Evolutionary conservation across 768 basidiomycete genomes (phyloP), one percentile per base, ranked within the genome.

Genomic region (Flagelloscypha sp.): DNA sequence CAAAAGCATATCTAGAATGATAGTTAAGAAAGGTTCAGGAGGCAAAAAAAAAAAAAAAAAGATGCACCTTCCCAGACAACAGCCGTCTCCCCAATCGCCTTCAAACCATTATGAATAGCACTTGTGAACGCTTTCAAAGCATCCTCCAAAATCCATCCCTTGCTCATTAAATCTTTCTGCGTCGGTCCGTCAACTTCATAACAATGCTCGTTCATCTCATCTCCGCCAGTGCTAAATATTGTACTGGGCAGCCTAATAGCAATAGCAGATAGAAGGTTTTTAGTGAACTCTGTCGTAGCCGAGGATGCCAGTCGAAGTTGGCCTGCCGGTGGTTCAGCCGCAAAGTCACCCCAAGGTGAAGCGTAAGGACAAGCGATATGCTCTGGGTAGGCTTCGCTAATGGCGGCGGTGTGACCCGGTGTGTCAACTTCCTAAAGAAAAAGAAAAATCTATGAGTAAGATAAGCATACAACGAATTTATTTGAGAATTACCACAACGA

Each of bases 141-240:
- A 36, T 82, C 58, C 23, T 74, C 63, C 7, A 92, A 48, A 1
- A 76, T 83, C 49, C 60, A 60, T 4, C 68, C 69, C 15, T 51
- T 66, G 3, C 48, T 36, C n/a, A 59, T 59, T 30, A 89, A 60
- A 3, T 72, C 69, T 1, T 59, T 54, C 43, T 77, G 74, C 0
- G 83, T 83, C 42, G 63, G 55, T 1, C 61, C 48, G 49, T 90
- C 87, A 13, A 79, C 50, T 2, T 53, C 51, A 46, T 85, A 88
- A 52, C 84, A 85, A 10, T 63, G 63, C 3, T 56, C 52, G 40
- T 89, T 88, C 41, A 89, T 51, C 46, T 89, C 86, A 43, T 90
- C 88, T 0, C 89, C 88, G 0, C 89, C 89, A 0, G 85, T 84
- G 44, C 74, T 73, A 46, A 92, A 78, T 42, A 84, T 64, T n/a